A percentile compares a stretch with the other conserved stretches of the same genome.
These are phyloP conservation scores for Leishmania guyanensis DNA, from an alignment of 208 protist species.

Conservation along the genomic window DNA sequence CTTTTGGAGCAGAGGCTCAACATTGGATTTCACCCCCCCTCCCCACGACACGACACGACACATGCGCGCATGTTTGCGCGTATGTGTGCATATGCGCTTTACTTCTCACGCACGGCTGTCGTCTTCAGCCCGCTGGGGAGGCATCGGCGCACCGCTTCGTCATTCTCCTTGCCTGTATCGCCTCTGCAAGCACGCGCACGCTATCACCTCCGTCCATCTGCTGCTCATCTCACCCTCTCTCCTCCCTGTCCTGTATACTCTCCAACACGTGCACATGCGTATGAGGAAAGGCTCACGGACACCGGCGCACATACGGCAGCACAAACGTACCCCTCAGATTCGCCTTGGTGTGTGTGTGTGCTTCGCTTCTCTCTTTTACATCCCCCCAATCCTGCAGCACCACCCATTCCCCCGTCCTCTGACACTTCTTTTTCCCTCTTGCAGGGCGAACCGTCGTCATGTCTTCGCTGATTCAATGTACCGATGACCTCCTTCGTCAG, in stretches of 20 bases:
- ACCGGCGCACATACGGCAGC: not conserved
- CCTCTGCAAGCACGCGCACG: not conserved
- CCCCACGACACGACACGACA: not conserved
- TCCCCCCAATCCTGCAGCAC: too few species aligned
- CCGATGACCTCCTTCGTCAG: slow-evolving; percentile 78
- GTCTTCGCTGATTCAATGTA: slow-evolving; percentile 67
- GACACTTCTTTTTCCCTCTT: slow-evolving; percentile 13
- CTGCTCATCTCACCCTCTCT: not conserved
- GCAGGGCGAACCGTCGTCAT: slow-evolving; percentile 9
- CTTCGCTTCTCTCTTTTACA: not conserved
- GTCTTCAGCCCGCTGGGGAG: not conserved
- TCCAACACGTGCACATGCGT: not conserved
- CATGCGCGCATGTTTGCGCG: not conserved
- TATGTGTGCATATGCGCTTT: too few species aligned
- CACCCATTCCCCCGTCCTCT: too few species aligned
- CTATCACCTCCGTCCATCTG: not conserved
- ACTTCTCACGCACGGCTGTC: not conserved
- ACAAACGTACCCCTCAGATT: not conserved
- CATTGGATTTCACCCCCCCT: not conserved
- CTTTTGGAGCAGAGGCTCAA: not conserved
- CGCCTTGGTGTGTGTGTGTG: not conserved
- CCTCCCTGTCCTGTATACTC: not conserved
- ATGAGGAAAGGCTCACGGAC: not conserved
- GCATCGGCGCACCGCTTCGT: not conserved
- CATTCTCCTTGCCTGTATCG: not conserved